phyloP scores from a whole-genome alignment of 2,329 filamentous ascomycete genomes.

The Diaporthe destruens region DNA sequence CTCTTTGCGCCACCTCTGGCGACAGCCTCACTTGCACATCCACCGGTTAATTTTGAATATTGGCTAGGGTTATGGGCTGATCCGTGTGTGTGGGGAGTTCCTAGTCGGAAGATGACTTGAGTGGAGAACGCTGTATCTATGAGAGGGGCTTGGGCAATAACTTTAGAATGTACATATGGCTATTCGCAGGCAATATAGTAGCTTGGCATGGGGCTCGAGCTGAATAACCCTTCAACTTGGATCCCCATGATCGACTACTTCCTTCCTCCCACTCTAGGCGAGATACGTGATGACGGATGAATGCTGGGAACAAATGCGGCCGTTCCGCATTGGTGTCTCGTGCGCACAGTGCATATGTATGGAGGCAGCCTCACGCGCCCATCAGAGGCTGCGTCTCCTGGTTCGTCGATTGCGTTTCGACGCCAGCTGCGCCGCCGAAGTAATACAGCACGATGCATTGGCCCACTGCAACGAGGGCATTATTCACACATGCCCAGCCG shows the following conservation, averaged over 20 bases:
- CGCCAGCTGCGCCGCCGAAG: not conserved
- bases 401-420: not conserved
- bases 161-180: not conserved
- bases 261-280: not conserved
- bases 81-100: not conserved
- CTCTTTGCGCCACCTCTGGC: slow-evolving; percentile 36
- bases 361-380: not conserved
- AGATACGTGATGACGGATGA: no score
- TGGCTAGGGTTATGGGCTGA: no score
- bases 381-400: slow-evolving; percentile 5
- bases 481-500: slow-evolving; percentile 19
- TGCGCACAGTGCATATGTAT: no score
- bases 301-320: no score
- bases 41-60: slow-evolving; percentile 34
- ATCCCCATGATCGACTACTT: not conserved
- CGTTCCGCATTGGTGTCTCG: no score
- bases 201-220: not conserved
- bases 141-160: not conserved
- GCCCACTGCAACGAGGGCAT: not conserved
- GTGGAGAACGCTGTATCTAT: not conserved
- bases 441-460: not conserved
- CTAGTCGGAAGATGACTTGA: fast-evolving
- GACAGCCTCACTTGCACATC: slow-evolving; percentile 51
- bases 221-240: not conserved
- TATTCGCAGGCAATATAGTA: no score